Evolutionary conservation across 768 basidiomycete species (phyloP), one percentile per base, ranked within the genome.

Genomic region (Suillus occidentalis): DNA sequence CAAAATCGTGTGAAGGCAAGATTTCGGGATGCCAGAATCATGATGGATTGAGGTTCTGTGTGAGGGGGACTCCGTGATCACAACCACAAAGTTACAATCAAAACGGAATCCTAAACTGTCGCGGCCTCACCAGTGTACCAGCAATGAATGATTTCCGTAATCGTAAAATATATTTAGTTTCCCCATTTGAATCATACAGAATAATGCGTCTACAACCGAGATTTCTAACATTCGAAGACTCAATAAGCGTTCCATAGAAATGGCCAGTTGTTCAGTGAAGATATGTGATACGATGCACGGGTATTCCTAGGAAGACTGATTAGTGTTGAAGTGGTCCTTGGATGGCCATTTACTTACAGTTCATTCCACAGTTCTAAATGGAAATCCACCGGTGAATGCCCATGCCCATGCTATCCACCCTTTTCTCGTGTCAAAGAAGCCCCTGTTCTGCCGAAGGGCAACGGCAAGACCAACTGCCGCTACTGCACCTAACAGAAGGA

Each of bases 391-490:
- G 4, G 18, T 6, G 25, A 59, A 42, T 42, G 58, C 58, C 39
- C 40, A 28, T 16, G 18, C 25, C 58, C 58, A 59, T 31, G 58
- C 25, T 31, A 42, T 59, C 58, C 40, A 59, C 22, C 58, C 58
- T 42, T 13, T 42, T 40, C 39, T 40, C 40, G 25, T 20, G 10
- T 59, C 58, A 12, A 9, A n/a, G 28, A 65, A 6, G 18, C 60
- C 25, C n/a, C 25, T 52, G 47, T 31, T 47, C 45, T 65, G 49
- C 28, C 40, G 64, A 53, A 77, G 58, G 3, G 89, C 89, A 72
- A 93, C 79, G 10, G 89, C 90, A 25, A 91, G 84, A 14, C 89
- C 89, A 6, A 92, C 78, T 14, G 89, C 85, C 34, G 92, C 72
- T 37, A 91, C 83, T 25, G 89, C 89, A 28, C 90, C 87, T 20